phyloP scores from a whole-genome alignment of 2,329 filamentous ascomycete genomes.

The Pseudogymnoascus sp. region DNA sequence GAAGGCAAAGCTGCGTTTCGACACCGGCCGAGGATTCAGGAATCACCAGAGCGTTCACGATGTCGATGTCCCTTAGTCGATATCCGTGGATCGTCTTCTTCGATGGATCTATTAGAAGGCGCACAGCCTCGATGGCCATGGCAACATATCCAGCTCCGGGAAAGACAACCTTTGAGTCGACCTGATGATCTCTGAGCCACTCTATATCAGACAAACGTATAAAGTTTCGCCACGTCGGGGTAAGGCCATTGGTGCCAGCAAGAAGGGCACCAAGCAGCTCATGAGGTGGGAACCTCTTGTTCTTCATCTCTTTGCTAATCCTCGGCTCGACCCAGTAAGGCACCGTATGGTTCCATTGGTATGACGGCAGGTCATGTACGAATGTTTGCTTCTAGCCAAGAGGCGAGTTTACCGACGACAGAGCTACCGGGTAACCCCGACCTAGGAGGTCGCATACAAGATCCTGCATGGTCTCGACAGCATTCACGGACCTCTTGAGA shows the following conservation, averaged over 20 bases:
- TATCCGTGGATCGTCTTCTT: slow-evolving; percentile 27
- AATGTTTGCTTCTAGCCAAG: not conserved
- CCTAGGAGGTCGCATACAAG: slow-evolving; percentile 12
- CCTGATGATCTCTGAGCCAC: slow-evolving; percentile 25
- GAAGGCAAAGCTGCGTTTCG: slow-evolving; percentile 31
- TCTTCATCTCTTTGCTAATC: slow-evolving; percentile 35
- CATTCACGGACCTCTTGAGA: slow-evolving; percentile 13
- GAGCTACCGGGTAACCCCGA: not conserved
- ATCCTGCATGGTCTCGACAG: slow-evolving; percentile 13
- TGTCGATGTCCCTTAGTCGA: slow-evolving; percentile 38
- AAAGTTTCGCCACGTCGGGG: slow-evolving; percentile 25
- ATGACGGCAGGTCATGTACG: slow-evolving; percentile 40
- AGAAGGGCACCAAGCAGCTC: slow-evolving; percentile 39
- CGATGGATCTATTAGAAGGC: not conserved
- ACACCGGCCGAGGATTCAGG: slow-evolving; percentile 38
- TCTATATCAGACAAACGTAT: slow-evolving; percentile 20
- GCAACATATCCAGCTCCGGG: slow-evolving; percentile 25
- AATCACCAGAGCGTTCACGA: slow-evolving; percentile 44
- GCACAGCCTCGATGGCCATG: slow-evolving; percentile 25
- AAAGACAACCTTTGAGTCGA: slow-evolving; percentile 19
- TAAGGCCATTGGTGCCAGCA: slow-evolving; percentile 14
- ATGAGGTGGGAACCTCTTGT: slow-evolving; percentile 35
- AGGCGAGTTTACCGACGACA: not conserved
- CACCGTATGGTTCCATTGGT: slow-evolving; percentile 44
- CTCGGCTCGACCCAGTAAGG: slow-evolving; percentile 46